Percentiles rank a stretch among this genome's conserved stretches.
Conservation (phyloP, 1,284 basidiomycete species). For the Rhodotorula sp. region DNA sequence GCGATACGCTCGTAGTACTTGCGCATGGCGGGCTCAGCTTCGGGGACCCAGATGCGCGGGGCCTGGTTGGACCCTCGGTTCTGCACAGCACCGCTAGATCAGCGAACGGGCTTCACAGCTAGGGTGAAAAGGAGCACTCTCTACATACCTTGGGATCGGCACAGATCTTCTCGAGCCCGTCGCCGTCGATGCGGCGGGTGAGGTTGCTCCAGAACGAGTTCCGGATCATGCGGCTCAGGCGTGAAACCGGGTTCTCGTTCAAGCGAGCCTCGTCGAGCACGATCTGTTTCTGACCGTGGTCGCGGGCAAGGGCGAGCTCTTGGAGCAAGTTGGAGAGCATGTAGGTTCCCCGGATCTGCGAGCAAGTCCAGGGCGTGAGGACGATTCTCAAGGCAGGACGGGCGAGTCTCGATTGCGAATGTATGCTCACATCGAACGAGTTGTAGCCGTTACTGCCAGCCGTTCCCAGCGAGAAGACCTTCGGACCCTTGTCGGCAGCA, state of each 20-base stretch:
- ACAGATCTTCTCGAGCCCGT: conserved; percentile 93
- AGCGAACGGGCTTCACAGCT: neutral
- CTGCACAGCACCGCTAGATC: conserved; percentile 45
- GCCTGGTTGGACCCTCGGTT: conserved; percentile 65
- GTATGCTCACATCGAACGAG: conserved; percentile 76
- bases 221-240: conserved; percentile 95
- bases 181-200: conserved; percentile 93
- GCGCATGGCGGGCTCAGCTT: conserved; percentile 87
- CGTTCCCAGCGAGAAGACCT: conserved; percentile 91
- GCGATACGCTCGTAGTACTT: conserved; percentile 74
- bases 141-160: conserved; percentile 87
- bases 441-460: conserved; percentile 98
- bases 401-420: neutral
- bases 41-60: conserved; percentile 90
- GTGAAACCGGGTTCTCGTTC: conserved; percentile 95
- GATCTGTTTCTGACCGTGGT: conserved; percentile 91
- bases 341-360: conserved; percentile 78
- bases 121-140: neutral
- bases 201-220: conserved; percentile 98
- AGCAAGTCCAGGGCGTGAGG: neutral
- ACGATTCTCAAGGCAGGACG: neutral
- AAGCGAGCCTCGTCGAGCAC: conserved; percentile 95
- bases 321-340: conserved; percentile 99
- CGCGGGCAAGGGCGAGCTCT: conserved; percentile 94
- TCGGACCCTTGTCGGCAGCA: conserved; percentile 93